These are phyloP conservation scores for Solanum megistacrolobum DNA, from an alignment of 257 asterid genomes.

Conservation along the genomic window DNA sequence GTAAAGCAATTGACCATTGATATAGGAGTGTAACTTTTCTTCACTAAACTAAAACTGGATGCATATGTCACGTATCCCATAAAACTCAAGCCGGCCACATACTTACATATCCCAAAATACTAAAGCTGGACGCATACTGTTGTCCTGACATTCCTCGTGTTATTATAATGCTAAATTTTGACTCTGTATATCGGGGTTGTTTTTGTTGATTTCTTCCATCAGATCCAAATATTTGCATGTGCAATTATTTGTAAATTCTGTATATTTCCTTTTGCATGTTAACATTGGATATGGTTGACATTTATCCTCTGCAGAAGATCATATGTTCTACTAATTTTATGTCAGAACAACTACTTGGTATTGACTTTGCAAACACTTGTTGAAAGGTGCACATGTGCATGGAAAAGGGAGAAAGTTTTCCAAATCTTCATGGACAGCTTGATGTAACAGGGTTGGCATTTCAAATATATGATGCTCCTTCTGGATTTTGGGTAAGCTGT, in stretches of 20 bases:
- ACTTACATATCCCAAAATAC: background rate
- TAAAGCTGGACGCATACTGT: background rate
- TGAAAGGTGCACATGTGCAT: conserved; percentile 96
- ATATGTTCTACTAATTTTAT: background rate
- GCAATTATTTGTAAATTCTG: background rate
- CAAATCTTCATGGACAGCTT: conserved; percentile 97
- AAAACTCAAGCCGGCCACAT: background rate
- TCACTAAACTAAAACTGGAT: background rate
- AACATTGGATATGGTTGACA: background rate
- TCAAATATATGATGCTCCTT: conserved; percentile 86
- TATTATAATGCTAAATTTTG: background rate
- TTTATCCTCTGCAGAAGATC: background rate
- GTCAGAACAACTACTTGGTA: background rate
- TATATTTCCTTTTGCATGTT: background rate
- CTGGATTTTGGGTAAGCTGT: conserved; percentile 67
- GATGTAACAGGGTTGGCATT: conserved; percentile 88
- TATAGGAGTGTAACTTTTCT: background rate
- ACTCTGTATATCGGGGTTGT: background rate
- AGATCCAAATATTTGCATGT: background rate
- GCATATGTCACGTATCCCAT: background rate
- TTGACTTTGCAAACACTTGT: background rate
- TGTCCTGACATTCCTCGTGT: background rate
- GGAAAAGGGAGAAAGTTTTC: conserved; percentile 91
- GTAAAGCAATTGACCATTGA: background rate
- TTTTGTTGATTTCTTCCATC: background rate